Percentiles rank a stretch among this genome's conserved stretches.
These are phyloP conservation scores for Diaporthe longicolla DNA, from an alignment of 2,329 filamentous ascomycete genomes.

Conservation along the genomic window DNA sequence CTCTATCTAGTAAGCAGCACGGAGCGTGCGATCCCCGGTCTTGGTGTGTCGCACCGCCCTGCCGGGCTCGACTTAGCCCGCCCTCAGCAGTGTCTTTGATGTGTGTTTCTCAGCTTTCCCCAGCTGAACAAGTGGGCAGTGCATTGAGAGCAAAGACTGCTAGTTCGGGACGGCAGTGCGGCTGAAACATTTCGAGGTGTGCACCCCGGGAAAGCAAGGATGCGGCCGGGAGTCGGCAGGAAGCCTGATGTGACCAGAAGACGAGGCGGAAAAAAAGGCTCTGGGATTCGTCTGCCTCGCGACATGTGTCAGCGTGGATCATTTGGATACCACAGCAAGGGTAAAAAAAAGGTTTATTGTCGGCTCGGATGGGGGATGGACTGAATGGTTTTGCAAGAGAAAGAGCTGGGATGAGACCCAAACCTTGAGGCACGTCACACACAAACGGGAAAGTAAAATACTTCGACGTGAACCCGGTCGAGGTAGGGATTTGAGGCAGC, in stretches of 20 bases:
- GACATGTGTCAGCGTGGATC: constrained; percentile 1
- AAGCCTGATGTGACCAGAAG: constrained; percentile 6
- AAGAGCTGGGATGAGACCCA: constrained; percentile 2
- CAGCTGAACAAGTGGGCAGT: constrained; percentile 3
- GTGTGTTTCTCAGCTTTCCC: neutral
- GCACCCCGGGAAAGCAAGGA: neutral
- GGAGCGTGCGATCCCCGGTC: constrained; percentile 8
- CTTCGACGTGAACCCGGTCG: neutral
- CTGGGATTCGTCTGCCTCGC: constrained; percentile 2
- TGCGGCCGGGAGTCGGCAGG: constrained; percentile 16
- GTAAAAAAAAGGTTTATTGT: neutral
- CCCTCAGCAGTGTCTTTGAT: neutral
- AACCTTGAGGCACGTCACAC: constrained; percentile 8
- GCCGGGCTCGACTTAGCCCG: neutral
- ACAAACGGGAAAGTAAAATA: neutral
- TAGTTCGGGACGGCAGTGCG: constrained; percentile 26
- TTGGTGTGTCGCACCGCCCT: constrained; percentile 9
- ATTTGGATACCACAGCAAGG: neutral
- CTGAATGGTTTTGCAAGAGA: neutral
- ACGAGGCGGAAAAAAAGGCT: neutral
- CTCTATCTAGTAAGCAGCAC: constrained; percentile 17
- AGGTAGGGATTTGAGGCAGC: constrained; percentile 3
- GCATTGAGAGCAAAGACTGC: constrained; percentile 2
- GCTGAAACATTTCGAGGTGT: constrained; percentile 13
- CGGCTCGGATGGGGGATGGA: neutral